These are phyloP conservation scores for Backusella westeae DNA, from an alignment of 192 early-diverging fungal species.

Conservation along the genomic window DNA sequence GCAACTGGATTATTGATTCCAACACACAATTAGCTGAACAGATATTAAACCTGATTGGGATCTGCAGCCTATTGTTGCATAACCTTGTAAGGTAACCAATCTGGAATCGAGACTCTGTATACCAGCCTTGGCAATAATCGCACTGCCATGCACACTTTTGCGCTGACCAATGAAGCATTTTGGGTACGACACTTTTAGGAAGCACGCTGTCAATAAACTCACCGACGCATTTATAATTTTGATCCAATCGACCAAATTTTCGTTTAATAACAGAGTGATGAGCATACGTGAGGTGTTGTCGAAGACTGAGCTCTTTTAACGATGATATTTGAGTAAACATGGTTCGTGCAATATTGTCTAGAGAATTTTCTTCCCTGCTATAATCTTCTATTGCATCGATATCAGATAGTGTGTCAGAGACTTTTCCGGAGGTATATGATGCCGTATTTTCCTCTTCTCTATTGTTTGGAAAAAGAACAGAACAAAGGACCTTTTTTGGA, in stretches of 20 bases:
- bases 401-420: not conserved
- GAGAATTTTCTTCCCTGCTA: not conserved
- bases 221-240: not conserved
- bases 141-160: slow-evolving; percentile 10
- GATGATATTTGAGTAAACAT: not conserved
- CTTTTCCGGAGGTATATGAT: not conserved
- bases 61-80: slow-evolving; percentile 19
- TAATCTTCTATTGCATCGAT: not conserved
- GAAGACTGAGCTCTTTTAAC: not conserved
- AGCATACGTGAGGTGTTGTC: not conserved
- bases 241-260: not conserved
- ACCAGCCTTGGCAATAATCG: slow-evolving; percentile 17
- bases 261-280: not conserved
- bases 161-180: not conserved
- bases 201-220: not conserved
- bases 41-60: slow-evolving; percentile 21
- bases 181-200: slow-evolving; percentile 5
- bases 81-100: slow-evolving; percentile 22
- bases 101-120: slow-evolving; percentile 12
- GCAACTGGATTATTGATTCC: not conserved
- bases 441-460: too few relatives aligned
- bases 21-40: slow-evolving; percentile 23
- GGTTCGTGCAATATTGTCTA: not conserved
- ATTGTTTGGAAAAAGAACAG: not conserved
- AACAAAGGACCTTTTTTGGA: not conserved